Base-by-base conservation (phyloP, 1,139 yeast genomes). In the Hemisphaericaspora subhashii region DNA sequence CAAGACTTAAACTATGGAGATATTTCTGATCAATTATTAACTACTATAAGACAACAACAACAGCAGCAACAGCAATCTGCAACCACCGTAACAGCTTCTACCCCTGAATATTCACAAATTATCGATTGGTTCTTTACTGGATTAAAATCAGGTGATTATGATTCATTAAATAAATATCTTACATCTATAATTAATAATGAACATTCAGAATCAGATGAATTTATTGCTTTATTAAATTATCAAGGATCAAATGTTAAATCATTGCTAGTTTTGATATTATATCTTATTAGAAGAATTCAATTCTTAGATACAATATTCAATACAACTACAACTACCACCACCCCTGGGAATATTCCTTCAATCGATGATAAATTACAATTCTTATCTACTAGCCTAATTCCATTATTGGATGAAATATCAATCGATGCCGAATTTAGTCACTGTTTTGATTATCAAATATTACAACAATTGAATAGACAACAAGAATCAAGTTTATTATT, bases 401-500 rank as follows among this genome's bases (percentile, higher is more conserved):
- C 70, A 0, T 37, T 66, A 13, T 44, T 66, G 16, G 70, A 64
- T 35, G 46, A 53, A 12, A 39, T 62, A n/a, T 40, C 28, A 18
- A 16, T 29, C 3, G 26, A 33, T 11, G 12, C 37, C 5, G 44
- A 44, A 25, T 37, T 43, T 37, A 26, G 23, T 25, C 1, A 25
- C 27, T 21, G 42, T 25, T 16, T 45, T 10, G 46, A 43, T 20
- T 21, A 22, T 12, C 13, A 30, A 14, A 37, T 46, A 4, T 31
- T 46, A 13, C 18, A 33, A 9, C 35, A 35, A 16, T 51, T 66
- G 33, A 56, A 51, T 11, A 43, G 63, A 36, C 66, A 61, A 39
- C 45, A 43, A 16, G 72, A 67, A 42, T 55, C 67, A 4, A 49
- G 54, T 8, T 36, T 54, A n/a, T 50, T 66, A 16, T 47, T 57